phyloP scores from a whole-genome alignment of 495 filamentous ascomycete genomes.

The Amniculicola lignicola region DNA sequence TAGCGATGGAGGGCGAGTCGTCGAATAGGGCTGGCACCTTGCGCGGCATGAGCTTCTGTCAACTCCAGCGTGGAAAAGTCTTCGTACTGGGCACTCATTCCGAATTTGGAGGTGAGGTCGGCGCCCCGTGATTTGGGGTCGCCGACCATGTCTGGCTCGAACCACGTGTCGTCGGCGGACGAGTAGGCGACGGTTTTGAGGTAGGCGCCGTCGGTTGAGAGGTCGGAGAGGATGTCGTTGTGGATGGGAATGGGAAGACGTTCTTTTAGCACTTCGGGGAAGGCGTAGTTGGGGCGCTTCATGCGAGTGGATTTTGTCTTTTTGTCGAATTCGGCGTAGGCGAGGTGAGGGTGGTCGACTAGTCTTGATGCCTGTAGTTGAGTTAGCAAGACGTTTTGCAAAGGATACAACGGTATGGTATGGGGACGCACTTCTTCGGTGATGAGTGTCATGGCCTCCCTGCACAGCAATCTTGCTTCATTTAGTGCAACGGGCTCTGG shows the following conservation, averaged over 20 bases:
- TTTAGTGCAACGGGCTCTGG: slow-evolving; percentile 31
- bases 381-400: not conserved
- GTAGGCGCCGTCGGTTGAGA: slow-evolving; percentile 30
- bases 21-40: slow-evolving; percentile 12
- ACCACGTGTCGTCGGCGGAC: slow-evolving; percentile 21
- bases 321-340: slow-evolving; percentile 31
- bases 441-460: slow-evolving; percentile 36
- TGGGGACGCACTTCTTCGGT: slow-evolving; percentile 28
- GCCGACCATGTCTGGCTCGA: slow-evolving; percentile 32
- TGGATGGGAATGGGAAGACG: slow-evolving; percentile 30
- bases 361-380: slow-evolving; percentile 26
- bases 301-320: slow-evolving; percentile 32
- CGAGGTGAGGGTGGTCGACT: slow-evolving; percentile 35
- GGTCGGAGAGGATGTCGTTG: slow-evolving; percentile 28
- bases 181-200: slow-evolving; percentile 18
- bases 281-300: slow-evolving; percentile 37
- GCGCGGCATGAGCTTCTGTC: slow-evolving; percentile 8
- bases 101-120: slow-evolving; percentile 16
- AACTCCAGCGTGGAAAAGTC: slow-evolving; percentile 31
- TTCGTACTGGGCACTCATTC: slow-evolving; percentile 28
- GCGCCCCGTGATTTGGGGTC: slow-evolving; percentile 13
- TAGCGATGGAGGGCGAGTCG: slow-evolving; percentile 26
- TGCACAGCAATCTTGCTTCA: slow-evolving; percentile 31
- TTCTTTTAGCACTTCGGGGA: slow-evolving; percentile 30
- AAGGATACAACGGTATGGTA: no score